These are phyloP conservation scores for Fistulifera pelliculosa DNA, from an alignment of 108 stramenopile species.

Conservation along the genomic window DNA sequence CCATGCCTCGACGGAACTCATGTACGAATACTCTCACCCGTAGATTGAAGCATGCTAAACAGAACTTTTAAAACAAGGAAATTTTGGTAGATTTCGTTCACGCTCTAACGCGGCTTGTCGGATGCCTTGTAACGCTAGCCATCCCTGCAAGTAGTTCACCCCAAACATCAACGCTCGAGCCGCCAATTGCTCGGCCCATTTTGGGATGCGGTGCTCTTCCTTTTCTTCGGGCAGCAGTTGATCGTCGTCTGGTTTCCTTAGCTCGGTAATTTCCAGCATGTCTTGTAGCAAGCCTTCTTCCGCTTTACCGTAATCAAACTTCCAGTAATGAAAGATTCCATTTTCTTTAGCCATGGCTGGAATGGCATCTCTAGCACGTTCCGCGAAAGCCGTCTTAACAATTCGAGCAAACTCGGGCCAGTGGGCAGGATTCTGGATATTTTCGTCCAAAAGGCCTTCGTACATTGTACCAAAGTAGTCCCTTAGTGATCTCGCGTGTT, in stretches of 20 bases:
- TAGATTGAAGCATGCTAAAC: not conserved
- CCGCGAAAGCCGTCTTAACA: slow-evolving; percentile 45
- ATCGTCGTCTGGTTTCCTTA: slow-evolving; percentile 13
- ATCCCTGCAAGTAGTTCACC: slow-evolving; percentile 79
- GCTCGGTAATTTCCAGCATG: slow-evolving; percentile 34
- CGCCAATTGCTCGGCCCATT: slow-evolving; percentile 68
- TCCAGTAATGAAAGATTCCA: slow-evolving; percentile 15
- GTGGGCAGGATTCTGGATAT: slow-evolving; percentile 10
- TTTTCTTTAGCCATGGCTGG: slow-evolving; percentile 28
- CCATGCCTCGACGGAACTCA: too few relatives aligned
- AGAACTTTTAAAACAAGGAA: slow-evolving; percentile 56
- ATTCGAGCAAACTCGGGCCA: slow-evolving; percentile 28
- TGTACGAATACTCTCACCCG: too few relatives aligned
- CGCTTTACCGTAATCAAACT: slow-evolving; percentile 31
- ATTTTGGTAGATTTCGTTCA: slow-evolving; percentile 75
- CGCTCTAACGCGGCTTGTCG: slow-evolving; percentile 60
- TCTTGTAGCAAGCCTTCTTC: slow-evolving; percentile 60
- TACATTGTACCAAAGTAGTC: slow-evolving; percentile 10
- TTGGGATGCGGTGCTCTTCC: slow-evolving; percentile 21
- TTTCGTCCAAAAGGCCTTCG: slow-evolving; percentile 8
- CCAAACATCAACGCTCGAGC: slow-evolving; percentile 58
- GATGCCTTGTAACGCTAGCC: slow-evolving; percentile 72
- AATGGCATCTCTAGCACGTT: slow-evolving; percentile 47
- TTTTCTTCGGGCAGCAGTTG: not conserved
- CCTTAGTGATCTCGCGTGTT: slow-evolving; percentile 10